These are phyloP conservation scores for Mycena chlorophos DNA, from an alignment of 768 basidiomycete genomes.

Conservation along the genomic window DNA sequence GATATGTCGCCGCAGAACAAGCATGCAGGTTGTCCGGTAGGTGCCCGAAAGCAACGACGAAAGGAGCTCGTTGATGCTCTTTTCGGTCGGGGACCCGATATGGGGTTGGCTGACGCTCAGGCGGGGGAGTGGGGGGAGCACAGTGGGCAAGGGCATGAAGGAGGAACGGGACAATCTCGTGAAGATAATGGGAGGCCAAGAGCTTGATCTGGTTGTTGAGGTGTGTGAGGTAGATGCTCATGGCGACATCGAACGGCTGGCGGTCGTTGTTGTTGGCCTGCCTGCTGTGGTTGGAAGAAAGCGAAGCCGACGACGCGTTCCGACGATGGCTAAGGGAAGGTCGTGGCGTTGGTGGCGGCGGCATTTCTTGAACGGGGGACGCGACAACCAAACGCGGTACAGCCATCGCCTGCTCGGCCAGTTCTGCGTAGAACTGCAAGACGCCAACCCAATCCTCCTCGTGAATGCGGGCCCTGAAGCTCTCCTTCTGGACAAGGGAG, in stretches of 20 bases:
- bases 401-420: constrained; percentile 44
- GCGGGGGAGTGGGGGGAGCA: constrained; percentile 65
- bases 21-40: constrained; percentile 64
- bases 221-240: constrained; percentile 62
- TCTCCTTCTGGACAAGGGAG: constrained; percentile 47
- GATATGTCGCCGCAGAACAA: constrained; percentile 59
- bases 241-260: constrained; percentile 64
- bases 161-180: constrained; percentile 65
- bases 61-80: constrained; percentile 56
- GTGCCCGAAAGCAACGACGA: constrained; percentile 61
- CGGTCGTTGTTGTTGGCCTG: constrained; percentile 33
- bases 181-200: constrained; percentile 54
- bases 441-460: constrained; percentile 59
- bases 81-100: constrained; percentile 44
- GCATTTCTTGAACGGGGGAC: constrained; percentile 35
- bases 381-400: constrained; percentile 29
- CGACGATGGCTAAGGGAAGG: constrained; percentile 49
- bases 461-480: constrained; percentile 59
- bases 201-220: constrained; percentile 61
- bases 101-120: constrained; percentile 52
- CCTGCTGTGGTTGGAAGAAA: constrained; percentile 36
- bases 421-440: constrained; percentile 56
- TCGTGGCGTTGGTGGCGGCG: constrained; percentile 29
- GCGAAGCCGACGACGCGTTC: constrained; percentile 63
- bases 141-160: constrained; percentile 69